A percentile compares a stretch with the other conserved stretches of the same genome.
Evolutionary conservation across 2,329 filamentous ascomycete genomes (phyloP).

Genomic region (Fragosphaeria purpurea): DNA sequence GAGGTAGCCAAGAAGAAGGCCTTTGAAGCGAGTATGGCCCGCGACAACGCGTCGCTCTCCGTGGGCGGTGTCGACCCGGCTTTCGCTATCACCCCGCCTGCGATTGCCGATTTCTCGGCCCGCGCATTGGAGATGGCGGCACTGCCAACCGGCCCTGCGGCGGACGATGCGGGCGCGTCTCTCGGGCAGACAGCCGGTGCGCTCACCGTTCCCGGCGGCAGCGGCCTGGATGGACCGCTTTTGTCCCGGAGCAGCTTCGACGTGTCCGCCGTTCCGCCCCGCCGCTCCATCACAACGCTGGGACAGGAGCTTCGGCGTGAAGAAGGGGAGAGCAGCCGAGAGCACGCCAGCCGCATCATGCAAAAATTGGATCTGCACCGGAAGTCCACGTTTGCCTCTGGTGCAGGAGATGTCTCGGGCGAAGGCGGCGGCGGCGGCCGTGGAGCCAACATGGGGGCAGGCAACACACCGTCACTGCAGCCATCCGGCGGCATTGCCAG

Average conservation of each 20-base stretch:
- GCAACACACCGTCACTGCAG: conserved; percentile 27
- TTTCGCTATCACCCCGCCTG: conserved; percentile 84
- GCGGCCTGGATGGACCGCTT: conserved; percentile 54
- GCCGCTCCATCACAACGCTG: conserved; percentile 46
- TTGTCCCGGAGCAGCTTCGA: conserved; percentile 63
- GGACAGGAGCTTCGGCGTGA: conserved; percentile 43
- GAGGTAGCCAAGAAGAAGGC: conserved; percentile 90
- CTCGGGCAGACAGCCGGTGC: conserved; percentile 51
- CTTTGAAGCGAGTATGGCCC: conserved; percentile 59
- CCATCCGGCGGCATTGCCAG: conserved; percentile 63
- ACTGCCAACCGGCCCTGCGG: conserved; percentile 20
- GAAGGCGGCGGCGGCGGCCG: conserved; percentile 25
- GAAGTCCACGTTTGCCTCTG: conserved; percentile 49
- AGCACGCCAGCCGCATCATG: conserved; percentile 81
- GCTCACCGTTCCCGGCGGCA: conserved; percentile 49
- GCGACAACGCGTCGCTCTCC: conserved; percentile 35
- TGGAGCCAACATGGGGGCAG: conserved; percentile 21
- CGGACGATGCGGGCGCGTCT: conserved; percentile 13
- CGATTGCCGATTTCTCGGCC: conserved; percentile 82
- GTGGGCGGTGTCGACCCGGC: conserved; percentile 55
- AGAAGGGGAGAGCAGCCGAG: conserved; percentile 65
- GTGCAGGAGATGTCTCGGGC: conserved; percentile 17
- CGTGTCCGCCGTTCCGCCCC: conserved; percentile 36
- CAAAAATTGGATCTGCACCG: conserved; percentile 86
- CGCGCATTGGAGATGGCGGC: conserved; percentile 44